Conservation (phyloP, 768 basidiomycete genomes). For the Suillus hirtellus region DNA sequence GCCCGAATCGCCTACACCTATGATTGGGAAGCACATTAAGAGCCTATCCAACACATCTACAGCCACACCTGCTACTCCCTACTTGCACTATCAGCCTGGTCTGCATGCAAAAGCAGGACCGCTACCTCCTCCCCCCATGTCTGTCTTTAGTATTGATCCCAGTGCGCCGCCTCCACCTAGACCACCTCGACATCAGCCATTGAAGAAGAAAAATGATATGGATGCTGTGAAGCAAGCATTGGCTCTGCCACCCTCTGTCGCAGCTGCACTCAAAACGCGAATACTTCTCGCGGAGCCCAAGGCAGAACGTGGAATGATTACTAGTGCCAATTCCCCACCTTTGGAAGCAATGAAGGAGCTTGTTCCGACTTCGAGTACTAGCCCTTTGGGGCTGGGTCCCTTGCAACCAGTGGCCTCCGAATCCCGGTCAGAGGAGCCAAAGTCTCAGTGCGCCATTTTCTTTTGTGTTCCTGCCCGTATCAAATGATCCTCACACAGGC, state of each 20-base stretch:
- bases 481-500: background rate
- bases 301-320: background rate
- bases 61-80: slow-evolving; percentile 36
- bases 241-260: slow-evolving; percentile 58
- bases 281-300: background rate
- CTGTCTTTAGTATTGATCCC: slow-evolving; percentile 49
- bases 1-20: slow-evolving; percentile 32
- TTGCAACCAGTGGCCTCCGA: background rate
- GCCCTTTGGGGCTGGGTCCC: background rate
- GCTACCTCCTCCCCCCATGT: slow-evolving; percentile 67
- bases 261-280: slow-evolving; percentile 37
- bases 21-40: background rate
- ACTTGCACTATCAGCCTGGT: slow-evolving; percentile 64
- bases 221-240: slow-evolving; percentile 61
- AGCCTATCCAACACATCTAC: slow-evolving; percentile 30
- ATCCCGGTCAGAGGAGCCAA: background rate
- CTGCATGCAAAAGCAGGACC: slow-evolving; percentile 73
- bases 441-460: background rate
- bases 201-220: slow-evolving; percentile 48
- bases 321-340: background rate
- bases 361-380: background rate
- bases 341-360: slow-evolving; percentile 1
- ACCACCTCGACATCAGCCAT: slow-evolving; percentile 61
- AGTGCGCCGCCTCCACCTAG: slow-evolving; percentile 56
- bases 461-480: background rate